Evolutionary conservation across 2,329 filamentous ascomycete genomes (phyloP).

Genomic region (Metarhizium robertsii): DNA sequence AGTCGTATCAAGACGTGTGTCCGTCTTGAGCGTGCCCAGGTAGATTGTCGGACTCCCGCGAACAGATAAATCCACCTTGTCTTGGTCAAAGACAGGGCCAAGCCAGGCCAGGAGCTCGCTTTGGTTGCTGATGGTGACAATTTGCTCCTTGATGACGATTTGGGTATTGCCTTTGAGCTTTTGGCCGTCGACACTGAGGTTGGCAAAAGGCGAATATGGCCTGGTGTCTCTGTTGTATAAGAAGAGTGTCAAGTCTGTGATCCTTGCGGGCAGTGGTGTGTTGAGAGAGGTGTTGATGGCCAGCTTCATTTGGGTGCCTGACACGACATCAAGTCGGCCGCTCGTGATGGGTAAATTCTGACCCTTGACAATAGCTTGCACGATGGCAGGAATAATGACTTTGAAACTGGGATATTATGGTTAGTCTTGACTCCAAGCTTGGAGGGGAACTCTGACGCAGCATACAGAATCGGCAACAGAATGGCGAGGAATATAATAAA

Average conservation of each 20-base stretch:
- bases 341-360: conserved; percentile 29
- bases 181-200: conserved; percentile 8
- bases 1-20: conserved; percentile 30
- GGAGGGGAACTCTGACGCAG: neutral
- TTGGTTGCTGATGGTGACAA: conserved; percentile 26
- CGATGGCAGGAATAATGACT: conserved; percentile 35
- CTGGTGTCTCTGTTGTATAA: conserved; percentile 30
- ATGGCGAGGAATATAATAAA: conserved; percentile 32
- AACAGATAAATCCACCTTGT: conserved; percentile 25
- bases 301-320: conserved; percentile 23
- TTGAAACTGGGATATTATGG: conserved; percentile 26
- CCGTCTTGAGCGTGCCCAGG: conserved; percentile 29
- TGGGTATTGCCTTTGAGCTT: conserved; percentile 26
- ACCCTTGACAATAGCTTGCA: conserved; percentile 32
- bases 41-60: conserved; percentile 26
- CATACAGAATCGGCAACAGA: conserved; percentile 36
- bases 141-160: conserved; percentile 24
- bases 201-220: conserved; percentile 12
- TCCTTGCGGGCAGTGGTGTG: conserved; percentile 25
- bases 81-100: conserved; percentile 27
- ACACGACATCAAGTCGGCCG: conserved; percentile 24
- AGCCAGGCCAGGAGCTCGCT: conserved; percentile 31
- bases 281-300: conserved; percentile 26
- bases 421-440: conserved; percentile 4
- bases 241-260: conserved; percentile 28